These are phyloP conservation scores for Clarkia xantiana DNA, from an alignment of 345 rosid species.

Conservation along the genomic window DNA sequence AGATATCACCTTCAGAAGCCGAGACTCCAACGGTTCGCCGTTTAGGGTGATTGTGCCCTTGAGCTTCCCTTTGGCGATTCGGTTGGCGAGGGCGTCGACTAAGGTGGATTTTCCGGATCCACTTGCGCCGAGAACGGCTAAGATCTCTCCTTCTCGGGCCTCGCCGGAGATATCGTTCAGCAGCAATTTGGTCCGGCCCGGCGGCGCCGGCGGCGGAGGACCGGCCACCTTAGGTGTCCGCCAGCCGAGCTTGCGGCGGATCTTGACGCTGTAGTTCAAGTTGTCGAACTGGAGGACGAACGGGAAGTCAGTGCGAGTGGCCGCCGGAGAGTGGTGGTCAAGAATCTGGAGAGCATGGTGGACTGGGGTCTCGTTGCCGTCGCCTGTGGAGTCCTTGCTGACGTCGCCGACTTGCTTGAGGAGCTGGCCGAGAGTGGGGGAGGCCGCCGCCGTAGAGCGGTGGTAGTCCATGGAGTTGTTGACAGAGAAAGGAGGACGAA, in stretches of 20 bases:
- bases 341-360: slow-evolving; percentile 26
- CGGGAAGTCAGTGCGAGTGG: slow-evolving; percentile 36
- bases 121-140: slow-evolving; percentile 89
- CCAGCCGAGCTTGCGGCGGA: slow-evolving; percentile 26
- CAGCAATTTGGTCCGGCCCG: slow-evolving; percentile 46
- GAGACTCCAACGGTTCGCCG: slow-evolving; percentile 58
- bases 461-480: slow-evolving; percentile 13
- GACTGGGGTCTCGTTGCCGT: slow-evolving; percentile 59
- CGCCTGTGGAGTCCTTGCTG: slow-evolving; percentile 42
- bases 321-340: slow-evolving; percentile 30
- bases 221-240: too few species aligned
- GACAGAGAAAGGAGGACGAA: slow-evolving; percentile 2
- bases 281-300: slow-evolving; percentile 62
- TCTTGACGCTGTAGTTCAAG: slow-evolving; percentile 60
- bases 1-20: slow-evolving; percentile 67
- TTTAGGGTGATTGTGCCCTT: slow-evolving; percentile 54
- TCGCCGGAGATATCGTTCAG: slow-evolving; percentile 70
- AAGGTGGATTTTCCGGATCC: slow-evolving; percentile 88
- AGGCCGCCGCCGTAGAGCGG: slow-evolving; percentile 7
- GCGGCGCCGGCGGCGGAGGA: slow-evolving; percentile 15
- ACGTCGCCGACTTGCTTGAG: slow-evolving; percentile 63
- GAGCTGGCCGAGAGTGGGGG: slow-evolving; percentile 59
- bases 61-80: slow-evolving; percentile 72
- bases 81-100: slow-evolving; percentile 66
- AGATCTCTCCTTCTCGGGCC: slow-evolving; percentile 76